A percentile compares a stretch with the other conserved stretches of the same genome.
Evolutionary conservation across 2,329 filamentous ascomycete species (phyloP).

Genomic region (Emergomyces orientalis): DNA sequence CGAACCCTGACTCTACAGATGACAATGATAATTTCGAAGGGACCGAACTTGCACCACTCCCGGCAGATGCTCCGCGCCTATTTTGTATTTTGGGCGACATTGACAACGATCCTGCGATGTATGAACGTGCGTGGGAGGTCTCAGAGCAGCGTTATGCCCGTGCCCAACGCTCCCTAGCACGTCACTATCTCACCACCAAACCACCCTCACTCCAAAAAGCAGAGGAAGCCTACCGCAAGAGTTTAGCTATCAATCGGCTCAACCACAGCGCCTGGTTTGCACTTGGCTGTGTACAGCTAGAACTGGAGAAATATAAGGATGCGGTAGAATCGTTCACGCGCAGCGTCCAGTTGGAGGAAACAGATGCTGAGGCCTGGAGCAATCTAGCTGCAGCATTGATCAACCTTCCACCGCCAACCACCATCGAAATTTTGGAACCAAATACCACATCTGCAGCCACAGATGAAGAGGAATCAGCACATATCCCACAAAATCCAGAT

Average conservation of each 20-base stretch:
- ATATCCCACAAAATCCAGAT: constrained; percentile 29
- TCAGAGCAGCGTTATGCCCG: constrained; percentile 73
- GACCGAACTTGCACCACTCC: constrained; percentile 58
- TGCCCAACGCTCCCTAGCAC: constrained; percentile 77
- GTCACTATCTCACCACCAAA: constrained; percentile 60
- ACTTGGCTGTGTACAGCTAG: constrained; percentile 76
- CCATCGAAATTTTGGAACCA: constrained; percentile 6
- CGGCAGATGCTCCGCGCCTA: constrained; percentile 73
- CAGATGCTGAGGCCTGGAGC: constrained; percentile 87
- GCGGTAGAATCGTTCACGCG: constrained; percentile 77
- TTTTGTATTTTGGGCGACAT: constrained; percentile 93
- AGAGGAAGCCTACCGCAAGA: constrained; percentile 66
- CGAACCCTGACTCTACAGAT: constrained; percentile 40
- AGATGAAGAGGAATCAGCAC: constrained; percentile 21
- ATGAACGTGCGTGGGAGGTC: constrained; percentile 78
- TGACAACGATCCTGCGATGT: constrained; percentile 63
- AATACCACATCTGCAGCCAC: constrained; percentile 25
- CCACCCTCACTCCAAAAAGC: constrained; percentile 56
- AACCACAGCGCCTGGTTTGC: constrained; percentile 82
- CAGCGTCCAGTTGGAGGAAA: constrained; percentile 74
- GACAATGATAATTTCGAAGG: constrained; percentile 55
- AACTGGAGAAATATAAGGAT: constrained; percentile 64
- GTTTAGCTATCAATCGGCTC: constrained; percentile 68
- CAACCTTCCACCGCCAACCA: constrained; percentile 29
- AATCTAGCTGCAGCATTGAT: constrained; percentile 82